Evolutionary conservation across 2,329 filamentous ascomycete species (phyloP), one percentile per base, ranked within the genome.

Genomic region (Nothophaeocryptopus gaeumannii): DNA sequence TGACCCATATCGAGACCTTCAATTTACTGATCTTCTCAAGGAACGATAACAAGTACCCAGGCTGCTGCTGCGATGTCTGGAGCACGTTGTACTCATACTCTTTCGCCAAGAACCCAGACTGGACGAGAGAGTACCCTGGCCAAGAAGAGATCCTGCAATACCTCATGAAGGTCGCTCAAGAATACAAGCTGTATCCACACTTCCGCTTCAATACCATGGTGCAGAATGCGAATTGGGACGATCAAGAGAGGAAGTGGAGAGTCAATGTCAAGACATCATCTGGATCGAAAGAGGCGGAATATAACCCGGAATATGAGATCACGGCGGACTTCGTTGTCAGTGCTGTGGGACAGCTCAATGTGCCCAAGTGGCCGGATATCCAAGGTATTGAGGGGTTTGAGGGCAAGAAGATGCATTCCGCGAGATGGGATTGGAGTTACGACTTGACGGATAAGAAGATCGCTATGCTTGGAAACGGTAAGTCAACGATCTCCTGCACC

Each of bases 111-210:
- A 83, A 82, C 45, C 68, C 78, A 2, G 70, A 77, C 55, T 82
- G 81, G 80, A 76, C 76, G 1, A 68, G 78, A 13, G 73, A 80
- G 46, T 83, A 81, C 58, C 77, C 81, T 0, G 77, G 78, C 0
- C 80, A 84, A 57, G 78, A 82, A 60, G 81, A 84, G 60, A 80
- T 84, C 14, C 69, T 80, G 31, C 71, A 76, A 15, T 83, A 84
- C 56, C 70, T 84, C 2, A 71, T 75, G 39, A 65, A 67, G 1
- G 68, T 81, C 10, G 80, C 79, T 5, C 70, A 77, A 50, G 77
- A 80, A 51, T 78, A 78, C 59, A 66, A 74, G 5, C 72, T 84
- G 0, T 80, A 78, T 61, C 73, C 73, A 45, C 76, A 83, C 59
- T 77, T 82, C 33, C 74, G 78, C 1, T 83, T 84, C 68, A 81